Evolutionary conservation across 768 basidiomycete genomes (phyloP).

Genomic region (Amanita exitialis): DNA sequence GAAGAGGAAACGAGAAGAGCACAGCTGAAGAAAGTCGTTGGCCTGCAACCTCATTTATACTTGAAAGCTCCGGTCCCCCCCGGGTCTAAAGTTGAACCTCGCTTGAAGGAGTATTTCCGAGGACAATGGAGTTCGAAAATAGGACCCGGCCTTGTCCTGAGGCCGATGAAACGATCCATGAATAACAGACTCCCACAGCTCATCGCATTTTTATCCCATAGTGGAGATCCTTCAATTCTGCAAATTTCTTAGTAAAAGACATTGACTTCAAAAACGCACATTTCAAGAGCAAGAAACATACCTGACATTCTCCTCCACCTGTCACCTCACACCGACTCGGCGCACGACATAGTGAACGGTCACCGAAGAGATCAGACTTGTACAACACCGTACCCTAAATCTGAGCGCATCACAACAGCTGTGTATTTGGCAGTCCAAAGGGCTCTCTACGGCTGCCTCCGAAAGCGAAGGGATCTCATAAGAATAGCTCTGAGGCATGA

Average conservation of each 20-base stretch:
- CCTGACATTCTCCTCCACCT: slow-evolving; percentile 86
- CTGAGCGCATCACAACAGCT: slow-evolving; percentile 83
- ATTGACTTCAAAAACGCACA: background rate
- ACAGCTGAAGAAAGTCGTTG: background rate
- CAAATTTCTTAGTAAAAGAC: slow-evolving; percentile 58
- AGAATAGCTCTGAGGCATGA: slow-evolving; percentile 57
- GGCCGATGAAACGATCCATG: too few relatives aligned
- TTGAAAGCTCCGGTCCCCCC: too few relatives aligned
- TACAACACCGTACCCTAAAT: slow-evolving; percentile 93
- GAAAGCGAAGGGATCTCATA: slow-evolving; percentile 63
- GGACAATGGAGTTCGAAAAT: too few relatives aligned
- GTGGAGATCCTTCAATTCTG: slow-evolving; percentile 85
- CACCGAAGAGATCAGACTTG: slow-evolving; percentile 82
- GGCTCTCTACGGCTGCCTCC: slow-evolving; percentile 62
- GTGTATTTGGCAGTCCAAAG: slow-evolving; percentile 69
- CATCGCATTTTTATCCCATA: slow-evolving; percentile 93
- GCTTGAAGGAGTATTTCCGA: too few relatives aligned
- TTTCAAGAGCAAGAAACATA: slow-evolving; percentile 19
- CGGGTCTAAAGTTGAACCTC: too few relatives aligned
- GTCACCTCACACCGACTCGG: slow-evolving; percentile 97
- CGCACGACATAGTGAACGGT: slow-evolving; percentile 76
- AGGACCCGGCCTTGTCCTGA: too few relatives aligned
- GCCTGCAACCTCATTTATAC: background rate
- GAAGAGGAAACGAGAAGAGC: background rate
- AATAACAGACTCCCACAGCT: slow-evolving; percentile 47